These are phyloP conservation scores for Lathyrus sativus DNA, from an alignment of 306 rosid genomes.

Conservation along the genomic window DNA sequence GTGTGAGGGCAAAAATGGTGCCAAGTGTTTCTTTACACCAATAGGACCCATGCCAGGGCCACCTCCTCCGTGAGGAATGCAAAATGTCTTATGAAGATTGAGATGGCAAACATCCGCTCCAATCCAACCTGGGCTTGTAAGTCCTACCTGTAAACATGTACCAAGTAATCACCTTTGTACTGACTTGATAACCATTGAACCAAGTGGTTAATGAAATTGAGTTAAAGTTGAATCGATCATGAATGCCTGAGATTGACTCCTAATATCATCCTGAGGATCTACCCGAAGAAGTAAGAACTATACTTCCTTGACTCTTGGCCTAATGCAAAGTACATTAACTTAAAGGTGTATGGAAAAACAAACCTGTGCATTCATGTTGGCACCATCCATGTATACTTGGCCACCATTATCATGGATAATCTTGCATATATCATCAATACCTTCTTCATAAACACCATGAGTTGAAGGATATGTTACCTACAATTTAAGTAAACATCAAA, in stretches of 20 bases:
- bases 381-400: constrained; percentile 99
- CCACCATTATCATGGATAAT: constrained; percentile 99
- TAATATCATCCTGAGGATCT: constrained; percentile 15
- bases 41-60: constrained; percentile 99
- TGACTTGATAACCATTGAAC: not conserved
- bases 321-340: constrained; percentile 14
- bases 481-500: constrained; percentile 46
- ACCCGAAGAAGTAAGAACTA: not conserved
- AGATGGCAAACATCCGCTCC: constrained; percentile 99
- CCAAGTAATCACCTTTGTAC: not conserved
- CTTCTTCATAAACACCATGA: constrained; percentile 98
- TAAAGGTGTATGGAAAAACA: constrained; percentile 35
- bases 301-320: not conserved
- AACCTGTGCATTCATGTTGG: constrained; percentile 99
- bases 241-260: not conserved
- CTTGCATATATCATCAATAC: constrained; percentile 96
- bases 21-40: constrained; percentile 99
- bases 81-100: constrained; percentile 97
- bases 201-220: not conserved
- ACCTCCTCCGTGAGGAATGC: constrained; percentile 99
- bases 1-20: constrained; percentile 97
- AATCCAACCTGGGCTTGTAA: constrained; percentile 97
- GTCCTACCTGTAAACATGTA: constrained; percentile 70
- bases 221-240: not conserved
- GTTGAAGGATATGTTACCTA: constrained; percentile 99